Conservation (phyloP, 2,329 filamentous ascomycete species). For the Neurospora sp. region DNA sequence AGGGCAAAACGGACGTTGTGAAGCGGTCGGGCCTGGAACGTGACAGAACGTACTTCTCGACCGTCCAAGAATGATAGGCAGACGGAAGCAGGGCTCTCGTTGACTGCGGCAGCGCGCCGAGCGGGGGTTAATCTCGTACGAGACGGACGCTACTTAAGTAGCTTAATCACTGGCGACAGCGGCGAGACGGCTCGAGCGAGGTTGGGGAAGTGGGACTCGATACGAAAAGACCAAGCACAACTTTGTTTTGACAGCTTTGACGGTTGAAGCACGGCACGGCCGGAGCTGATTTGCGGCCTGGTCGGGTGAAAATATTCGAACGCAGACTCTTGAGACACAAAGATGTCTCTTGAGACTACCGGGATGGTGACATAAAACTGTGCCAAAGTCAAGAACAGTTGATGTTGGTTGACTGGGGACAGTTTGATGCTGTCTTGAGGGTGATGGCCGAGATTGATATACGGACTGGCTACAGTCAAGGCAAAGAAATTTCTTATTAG, state of each 20-base stretch:
- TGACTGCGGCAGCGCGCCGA: not conserved
- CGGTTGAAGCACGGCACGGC: not conserved
- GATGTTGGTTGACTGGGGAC: not conserved
- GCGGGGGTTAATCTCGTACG: not conserved
- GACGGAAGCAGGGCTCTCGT: not conserved
- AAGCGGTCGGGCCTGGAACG: not conserved
- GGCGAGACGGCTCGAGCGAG: not conserved
- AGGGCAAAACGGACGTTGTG: not conserved
- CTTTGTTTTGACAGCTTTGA: not conserved
- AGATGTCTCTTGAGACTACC: not conserved
- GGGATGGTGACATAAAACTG: not conserved
- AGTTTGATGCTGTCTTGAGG: not conserved
- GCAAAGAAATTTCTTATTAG: constrained; percentile 11
- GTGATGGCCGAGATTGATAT: constrained; percentile 12
- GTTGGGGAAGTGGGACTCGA: not conserved
- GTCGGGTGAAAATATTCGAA: not conserved
- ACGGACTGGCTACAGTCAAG: constrained; percentile 9
- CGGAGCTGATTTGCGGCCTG: not conserved
- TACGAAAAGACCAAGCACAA: not conserved
- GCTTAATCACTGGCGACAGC: not conserved
- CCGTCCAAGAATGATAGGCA: not conserved
- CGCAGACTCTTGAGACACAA: not conserved
- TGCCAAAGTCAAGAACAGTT: not conserved
- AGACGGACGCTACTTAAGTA: not conserved
- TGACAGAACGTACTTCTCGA: not conserved